Conservation (phyloP, 345 rosid species). For the Anacardium occidentale region DNA sequence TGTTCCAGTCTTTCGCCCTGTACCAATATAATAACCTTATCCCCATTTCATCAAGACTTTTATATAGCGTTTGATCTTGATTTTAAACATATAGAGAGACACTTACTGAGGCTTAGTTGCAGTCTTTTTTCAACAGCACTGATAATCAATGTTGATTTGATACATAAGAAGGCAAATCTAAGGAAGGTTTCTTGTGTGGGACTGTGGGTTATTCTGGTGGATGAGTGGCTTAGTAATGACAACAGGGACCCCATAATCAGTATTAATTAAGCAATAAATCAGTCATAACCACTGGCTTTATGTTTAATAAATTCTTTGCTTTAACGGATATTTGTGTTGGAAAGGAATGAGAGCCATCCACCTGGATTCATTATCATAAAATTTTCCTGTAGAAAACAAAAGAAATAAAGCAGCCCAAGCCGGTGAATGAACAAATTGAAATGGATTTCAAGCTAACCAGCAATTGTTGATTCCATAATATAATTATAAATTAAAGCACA, state of each 20-base stretch:
- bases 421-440: slow-evolving; percentile 7
- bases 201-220: slow-evolving; percentile 17
- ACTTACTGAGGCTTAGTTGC: no score
- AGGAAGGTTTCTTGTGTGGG: no score
- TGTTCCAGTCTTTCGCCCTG: no score
- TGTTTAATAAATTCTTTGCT: not conserved
- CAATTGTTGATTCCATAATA: slow-evolving; percentile 19
- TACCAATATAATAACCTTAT: no score
- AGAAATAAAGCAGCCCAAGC: slow-evolving; percentile 24
- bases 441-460: not conserved
- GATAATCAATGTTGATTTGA: no score
- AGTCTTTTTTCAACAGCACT: no score
- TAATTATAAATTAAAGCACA: not conserved
- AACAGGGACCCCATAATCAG: slow-evolving; percentile 30
- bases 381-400: not conserved
- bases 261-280: not conserved
- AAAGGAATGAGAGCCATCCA: slow-evolving; percentile 30
- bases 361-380: slow-evolving; percentile 18
- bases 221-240: slow-evolving; percentile 30
- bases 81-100: no score
- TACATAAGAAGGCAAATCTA: not conserved
- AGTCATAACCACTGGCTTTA: not conserved
- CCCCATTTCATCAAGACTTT: no score
- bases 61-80: no score
- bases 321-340: not conserved